Evolutionary conservation across 1,139 yeast species (phyloP), one percentile per base, ranked within the genome.

Genomic region (Yamadazyma diospyri): DNA sequence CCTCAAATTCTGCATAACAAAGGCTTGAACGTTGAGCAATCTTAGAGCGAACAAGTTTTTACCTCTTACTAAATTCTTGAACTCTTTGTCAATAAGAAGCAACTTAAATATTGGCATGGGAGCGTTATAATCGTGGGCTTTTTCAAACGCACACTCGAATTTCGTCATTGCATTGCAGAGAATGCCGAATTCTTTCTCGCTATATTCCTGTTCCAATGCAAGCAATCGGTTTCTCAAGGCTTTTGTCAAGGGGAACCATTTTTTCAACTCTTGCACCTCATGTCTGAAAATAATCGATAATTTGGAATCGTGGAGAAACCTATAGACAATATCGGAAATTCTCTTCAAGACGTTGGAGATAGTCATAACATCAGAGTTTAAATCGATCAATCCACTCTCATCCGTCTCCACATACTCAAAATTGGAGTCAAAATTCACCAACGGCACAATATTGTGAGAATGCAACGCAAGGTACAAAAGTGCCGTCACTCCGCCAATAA

Each of bases 381-480:
- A 28, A 18, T 41, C 35, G 25, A 41, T 29, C 2, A 35, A 14
- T 7, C 30, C 32, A 14, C 25, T 14, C 5, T 23, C 25, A 19
- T 47, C 43, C 33, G 55, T 61, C 1, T 51, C 30, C 4, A 27
- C 29, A 20, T 33, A 29, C 5, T 29, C 12, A 32, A 36, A 42
- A 21, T 29, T 34, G 10, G 16, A 29, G 20, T 53, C 56, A 34
- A 49, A 54, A 12, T 45, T 42, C 1, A 64, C 45, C 18, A 63
- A 39, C 2, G 66, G 64, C 10, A 55, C 38, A n/a, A 59, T 35
- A 25, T 43, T 45, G 37, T 52, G 53, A 2, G 67, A 64, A 38
- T 61, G 65, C 3, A 62, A 37, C 3, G 60, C 59, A 11, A 63
- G 38, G 32, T 50, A 61, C 2, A 60, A 45, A 38, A 48, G 58